These are phyloP conservation scores for Suillus bovinus DNA, from an alignment of 768 basidiomycete species.

Conservation along the genomic window DNA sequence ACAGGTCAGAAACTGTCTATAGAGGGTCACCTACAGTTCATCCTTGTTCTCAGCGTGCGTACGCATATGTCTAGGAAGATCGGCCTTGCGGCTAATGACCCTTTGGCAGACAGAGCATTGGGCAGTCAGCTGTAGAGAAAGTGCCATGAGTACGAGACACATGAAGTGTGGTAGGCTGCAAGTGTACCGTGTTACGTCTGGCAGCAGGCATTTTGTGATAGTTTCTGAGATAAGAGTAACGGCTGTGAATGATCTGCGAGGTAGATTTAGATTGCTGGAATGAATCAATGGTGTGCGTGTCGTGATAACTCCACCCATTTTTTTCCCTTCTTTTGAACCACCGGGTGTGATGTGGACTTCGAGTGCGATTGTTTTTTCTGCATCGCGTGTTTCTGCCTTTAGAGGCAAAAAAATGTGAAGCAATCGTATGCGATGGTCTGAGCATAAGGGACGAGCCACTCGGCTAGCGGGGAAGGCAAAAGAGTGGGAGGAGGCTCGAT, in stretches of 20 bases:
- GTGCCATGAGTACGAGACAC: background rate
- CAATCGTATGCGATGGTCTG: constrained; percentile 22
- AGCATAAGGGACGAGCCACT: constrained; percentile 26
- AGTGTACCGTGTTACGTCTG: constrained; percentile 11
- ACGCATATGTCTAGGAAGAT: constrained; percentile 29
- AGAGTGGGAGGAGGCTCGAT: constrained; percentile 20
- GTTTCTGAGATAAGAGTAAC: background rate
- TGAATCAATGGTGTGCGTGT: constrained; percentile 4
- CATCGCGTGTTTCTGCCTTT: constrained; percentile 18
- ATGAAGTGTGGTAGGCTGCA: background rate
- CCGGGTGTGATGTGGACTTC: constrained; percentile 15
- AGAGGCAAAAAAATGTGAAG: constrained; percentile 20
- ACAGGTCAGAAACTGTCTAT: constrained; percentile 4
- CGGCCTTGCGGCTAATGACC: constrained; percentile 24
- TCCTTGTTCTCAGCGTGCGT: constrained; percentile 25
- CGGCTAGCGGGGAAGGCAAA: constrained; percentile 17
- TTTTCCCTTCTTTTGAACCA: constrained; percentile 22
- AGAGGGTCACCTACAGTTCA: constrained; percentile 18
- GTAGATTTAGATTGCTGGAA: background rate
- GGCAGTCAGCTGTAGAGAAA: constrained; percentile 10
- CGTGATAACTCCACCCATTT: constrained; percentile 8
- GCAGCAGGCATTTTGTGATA: constrained; percentile 12
- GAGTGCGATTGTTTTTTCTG: constrained; percentile 28
- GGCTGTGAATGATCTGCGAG: background rate
- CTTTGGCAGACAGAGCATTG: constrained; percentile 19